Base-by-base conservation (phyloP, 2,329 filamentous ascomycete species). In the Alternaria sp. region DNA sequence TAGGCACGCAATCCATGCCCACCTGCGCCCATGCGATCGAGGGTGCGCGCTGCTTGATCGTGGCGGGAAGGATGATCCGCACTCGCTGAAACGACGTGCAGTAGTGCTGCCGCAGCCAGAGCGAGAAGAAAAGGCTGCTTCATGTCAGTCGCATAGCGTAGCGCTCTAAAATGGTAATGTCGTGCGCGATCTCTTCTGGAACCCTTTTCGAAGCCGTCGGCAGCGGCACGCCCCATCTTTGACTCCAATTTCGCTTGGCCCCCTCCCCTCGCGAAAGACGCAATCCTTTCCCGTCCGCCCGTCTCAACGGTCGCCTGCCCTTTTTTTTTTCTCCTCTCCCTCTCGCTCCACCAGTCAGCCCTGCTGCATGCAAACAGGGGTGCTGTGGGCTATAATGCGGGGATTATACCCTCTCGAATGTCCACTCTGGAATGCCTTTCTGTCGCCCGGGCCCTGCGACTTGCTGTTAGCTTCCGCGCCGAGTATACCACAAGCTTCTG, bases 371-470 rank as follows among this genome's bases (percentile, higher is more conserved):
- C 60, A 60, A 61, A 58, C 63, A 47, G 67, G 65, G 63, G 51
- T 34, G 32, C 14, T 49, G 30, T 49, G 32, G 59, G 61, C 62
- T 71, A 72, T 76, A 73, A 73, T 76, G 74, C 74, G 74, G 74
- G 71, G 70, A 62, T 58, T 70, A 69, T 67, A 65, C 47, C 64
- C 59, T 60, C 55, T 60, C 52, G 41, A 55, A 44, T 53, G 52
- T 49, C 38, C 38, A 52, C 59, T 63, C 46, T 68, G 69, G 61
- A 65, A 61, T 66, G 65, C 59, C 63, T 64, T 63, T 61, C 55
- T 63, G 59, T 61, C 62, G 39, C 62, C 51, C 61, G 61, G 56
- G 64, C 61, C 44, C 47, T 62, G 51, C 49, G 38, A 55, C 47
- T 54, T 49, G 59, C n/a, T 60, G 54, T 59, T 63, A 59, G 51